Percentiles rank a stretch among this genome's conserved stretches.
Evolutionary conservation across 768 basidiomycete genomes (phyloP).

Genomic region (Pleurotus citrinopileatus): DNA sequence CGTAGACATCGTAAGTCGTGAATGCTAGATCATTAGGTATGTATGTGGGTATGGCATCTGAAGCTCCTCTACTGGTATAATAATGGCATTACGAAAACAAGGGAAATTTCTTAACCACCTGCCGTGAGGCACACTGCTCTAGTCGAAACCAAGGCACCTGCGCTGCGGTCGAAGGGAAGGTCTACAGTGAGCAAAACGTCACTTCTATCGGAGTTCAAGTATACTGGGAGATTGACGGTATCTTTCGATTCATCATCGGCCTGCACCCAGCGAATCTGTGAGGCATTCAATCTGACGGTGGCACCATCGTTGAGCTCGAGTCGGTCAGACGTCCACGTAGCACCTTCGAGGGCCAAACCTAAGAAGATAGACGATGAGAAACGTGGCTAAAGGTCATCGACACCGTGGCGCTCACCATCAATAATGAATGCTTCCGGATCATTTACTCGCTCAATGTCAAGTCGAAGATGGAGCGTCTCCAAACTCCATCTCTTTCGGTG

Average conservation of each 20-base stretch:
- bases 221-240: slow-evolving; percentile 81
- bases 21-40: neutral
- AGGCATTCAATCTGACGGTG: slow-evolving; percentile 72
- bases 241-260: slow-evolving; percentile 34
- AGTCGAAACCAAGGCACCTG: slow-evolving; percentile 74
- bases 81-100: neutral
- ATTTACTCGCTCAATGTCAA: slow-evolving; percentile 81
- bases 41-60: slow-evolving; percentile 10
- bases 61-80: neutral
- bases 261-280: slow-evolving; percentile 87
- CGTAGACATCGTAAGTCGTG: neutral
- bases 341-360: slow-evolving; percentile 90
- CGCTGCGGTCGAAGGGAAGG: slow-evolving; percentile 69
- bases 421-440: slow-evolving; percentile 81
- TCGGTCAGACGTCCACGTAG: slow-evolving; percentile 64
- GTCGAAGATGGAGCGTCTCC: slow-evolving; percentile 76
- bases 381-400: slow-evolving; percentile 4
- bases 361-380: slow-evolving; percentile 13
- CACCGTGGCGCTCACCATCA: slow-evolving; percentile 59
- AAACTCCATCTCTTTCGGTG: slow-evolving; percentile 91
- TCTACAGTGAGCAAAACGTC: slow-evolving; percentile 91
- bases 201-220: slow-evolving; percentile 85
- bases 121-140: slow-evolving; percentile 91
- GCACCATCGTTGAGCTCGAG: slow-evolving; percentile 86
- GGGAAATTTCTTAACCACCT: slow-evolving; percentile 42